phyloP scores from a whole-genome alignment of 2,329 filamentous ascomycete species.

The Chrysoporthe puriensis region DNA sequence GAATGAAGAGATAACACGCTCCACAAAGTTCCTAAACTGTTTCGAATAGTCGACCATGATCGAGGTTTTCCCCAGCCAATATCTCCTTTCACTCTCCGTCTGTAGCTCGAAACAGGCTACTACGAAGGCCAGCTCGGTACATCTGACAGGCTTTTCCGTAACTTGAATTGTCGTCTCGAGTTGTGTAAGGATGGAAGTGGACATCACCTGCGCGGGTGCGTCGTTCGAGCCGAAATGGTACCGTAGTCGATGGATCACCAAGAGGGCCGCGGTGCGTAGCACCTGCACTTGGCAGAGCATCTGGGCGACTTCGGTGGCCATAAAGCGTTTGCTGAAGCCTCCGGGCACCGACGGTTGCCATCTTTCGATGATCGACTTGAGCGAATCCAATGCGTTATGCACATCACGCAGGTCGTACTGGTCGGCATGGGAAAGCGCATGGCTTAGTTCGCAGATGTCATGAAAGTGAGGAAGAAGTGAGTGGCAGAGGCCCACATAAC shows the following conservation, averaged over 20 bases:
- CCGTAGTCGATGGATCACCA: constrained; percentile 34
- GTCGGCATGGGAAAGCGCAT: constrained; percentile 23
- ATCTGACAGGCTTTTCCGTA: constrained; percentile 30
- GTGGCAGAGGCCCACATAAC: constrained; percentile 34
- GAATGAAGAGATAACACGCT: background rate
- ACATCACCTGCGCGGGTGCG: constrained; percentile 30
- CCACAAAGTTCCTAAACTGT: constrained; percentile 6
- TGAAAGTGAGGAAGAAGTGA: constrained; percentile 34
- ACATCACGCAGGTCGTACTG: background rate
- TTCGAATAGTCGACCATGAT: constrained; percentile 10
- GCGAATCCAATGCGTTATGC: constrained; percentile 16
- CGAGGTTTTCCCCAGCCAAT: constrained; percentile 5
- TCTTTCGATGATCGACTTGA: constrained; percentile 27
- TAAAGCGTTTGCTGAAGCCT: constrained; percentile 31
- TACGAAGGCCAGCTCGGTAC: constrained; percentile 32
- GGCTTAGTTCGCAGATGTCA: constrained; percentile 34
- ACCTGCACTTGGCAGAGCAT: constrained; percentile 38
- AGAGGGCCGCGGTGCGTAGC: constrained; percentile 32
- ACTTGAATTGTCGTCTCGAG: constrained; percentile 31
- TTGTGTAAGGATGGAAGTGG: constrained; percentile 33
- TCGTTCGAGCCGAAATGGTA: constrained; percentile 32
- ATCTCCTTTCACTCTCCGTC: constrained; percentile 21
- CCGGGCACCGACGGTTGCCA: constrained; percentile 34
- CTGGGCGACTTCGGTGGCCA: constrained; percentile 33
- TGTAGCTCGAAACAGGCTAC: constrained; percentile 35